phyloP scores from a whole-genome alignment of 1,139 yeast species.

The Cylindricascospora bacillispora region DNA sequence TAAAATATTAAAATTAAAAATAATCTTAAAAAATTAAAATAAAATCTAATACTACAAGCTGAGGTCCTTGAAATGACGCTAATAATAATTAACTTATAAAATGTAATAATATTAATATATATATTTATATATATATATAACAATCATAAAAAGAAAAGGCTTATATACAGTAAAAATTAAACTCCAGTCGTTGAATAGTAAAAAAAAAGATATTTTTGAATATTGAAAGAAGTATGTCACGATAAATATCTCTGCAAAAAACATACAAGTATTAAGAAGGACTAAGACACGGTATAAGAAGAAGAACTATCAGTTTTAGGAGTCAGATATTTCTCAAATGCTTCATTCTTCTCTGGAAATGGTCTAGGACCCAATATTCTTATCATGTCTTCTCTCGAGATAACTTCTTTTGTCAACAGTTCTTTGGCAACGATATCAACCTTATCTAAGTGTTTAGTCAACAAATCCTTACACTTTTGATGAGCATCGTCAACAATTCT shows the following conservation, averaged over 20 bases:
- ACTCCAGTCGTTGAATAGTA: too few relatives aligned
- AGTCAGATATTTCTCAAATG: slow-evolving; percentile 71
- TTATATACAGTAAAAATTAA: too few relatives aligned
- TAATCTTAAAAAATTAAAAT: background rate
- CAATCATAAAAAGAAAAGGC: too few relatives aligned
- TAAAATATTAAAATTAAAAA: slow-evolving; percentile 5
- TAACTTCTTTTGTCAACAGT: slow-evolving; percentile 67
- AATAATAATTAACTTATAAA: too few relatives aligned
- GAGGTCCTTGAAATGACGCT: background rate
- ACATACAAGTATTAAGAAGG: slow-evolving; percentile 1
- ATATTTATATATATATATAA: too few relatives aligned
- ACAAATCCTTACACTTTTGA: slow-evolving; percentile 48
- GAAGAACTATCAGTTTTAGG: slow-evolving; percentile 2
- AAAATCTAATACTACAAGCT: background rate
- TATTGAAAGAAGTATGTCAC: too few relatives aligned
- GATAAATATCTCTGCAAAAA: background rate
- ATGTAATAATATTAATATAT: too few relatives aligned
- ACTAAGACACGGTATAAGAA: background rate
- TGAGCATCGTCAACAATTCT: slow-evolving; percentile 73
- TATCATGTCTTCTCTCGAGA: slow-evolving; percentile 85
- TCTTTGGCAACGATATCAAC: slow-evolving; percentile 83
- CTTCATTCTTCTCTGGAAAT: slow-evolving; percentile 80
- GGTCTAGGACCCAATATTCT: slow-evolving; percentile 80
- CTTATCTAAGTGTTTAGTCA: slow-evolving; percentile 57
- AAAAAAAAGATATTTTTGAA: too few relatives aligned